Conservation (phyloP, 2,329 filamentous ascomycete species). For the Aureobasidium lini region DNA sequence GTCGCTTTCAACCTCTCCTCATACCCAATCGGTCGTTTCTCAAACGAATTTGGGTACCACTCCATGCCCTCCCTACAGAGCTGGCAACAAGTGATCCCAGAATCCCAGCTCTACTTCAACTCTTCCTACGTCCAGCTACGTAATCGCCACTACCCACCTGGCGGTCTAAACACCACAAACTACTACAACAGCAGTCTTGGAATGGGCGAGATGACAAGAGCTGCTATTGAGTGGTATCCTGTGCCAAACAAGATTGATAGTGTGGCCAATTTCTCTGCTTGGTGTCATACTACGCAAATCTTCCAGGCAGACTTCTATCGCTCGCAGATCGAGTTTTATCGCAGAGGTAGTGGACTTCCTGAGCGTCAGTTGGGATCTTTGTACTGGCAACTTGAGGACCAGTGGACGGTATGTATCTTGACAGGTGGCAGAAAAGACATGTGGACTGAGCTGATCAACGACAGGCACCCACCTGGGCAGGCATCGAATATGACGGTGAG, state of each 20-base stretch:
- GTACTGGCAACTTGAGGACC: constrained; percentile 60
- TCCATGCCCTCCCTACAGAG: constrained; percentile 54
- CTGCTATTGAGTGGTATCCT: constrained; percentile 50
- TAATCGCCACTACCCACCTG: constrained; percentile 53
- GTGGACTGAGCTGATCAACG: neutral
- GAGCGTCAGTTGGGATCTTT: constrained; percentile 53
- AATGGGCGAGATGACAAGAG: constrained; percentile 52
- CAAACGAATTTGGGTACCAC: constrained; percentile 58
- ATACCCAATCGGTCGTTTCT: constrained; percentile 54
- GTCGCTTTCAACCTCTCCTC: constrained; percentile 47
- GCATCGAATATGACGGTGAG: constrained; percentile 50
- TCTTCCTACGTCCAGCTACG: constrained; percentile 47
- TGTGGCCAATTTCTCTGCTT: constrained; percentile 52
- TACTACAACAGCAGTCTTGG: constrained; percentile 37
- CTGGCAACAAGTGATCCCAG: constrained; percentile 48
- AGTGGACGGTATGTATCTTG: constrained; percentile 36
- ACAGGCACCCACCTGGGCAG: constrained; percentile 56
- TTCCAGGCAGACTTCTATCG: constrained; percentile 59
- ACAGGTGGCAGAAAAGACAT: too few species aligned
- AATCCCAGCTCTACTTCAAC: constrained; percentile 50
- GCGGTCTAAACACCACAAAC: constrained; percentile 41
- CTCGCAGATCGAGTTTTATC: constrained; percentile 54
- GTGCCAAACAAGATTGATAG: constrained; percentile 45
- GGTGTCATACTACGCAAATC: constrained; percentile 55
- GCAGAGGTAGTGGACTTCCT: constrained; percentile 49